Evolutionary conservation across 2,329 filamentous ascomycete genomes (phyloP).

Genomic region (Xylariomycetidae sp.): DNA sequence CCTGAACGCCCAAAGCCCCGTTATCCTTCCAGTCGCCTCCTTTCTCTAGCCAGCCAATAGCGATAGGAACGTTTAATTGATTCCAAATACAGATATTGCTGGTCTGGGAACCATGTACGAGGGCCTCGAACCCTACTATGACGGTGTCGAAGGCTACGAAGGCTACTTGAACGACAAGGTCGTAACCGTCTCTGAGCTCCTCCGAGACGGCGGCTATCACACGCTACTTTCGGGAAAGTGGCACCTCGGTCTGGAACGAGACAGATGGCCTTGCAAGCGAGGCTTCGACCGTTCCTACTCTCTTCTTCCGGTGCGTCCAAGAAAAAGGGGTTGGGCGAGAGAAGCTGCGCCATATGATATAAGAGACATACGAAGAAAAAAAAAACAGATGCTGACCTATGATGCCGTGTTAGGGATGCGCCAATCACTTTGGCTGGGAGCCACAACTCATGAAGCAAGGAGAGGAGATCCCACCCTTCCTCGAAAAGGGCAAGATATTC

Average conservation of each 20-base stretch:
- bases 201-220: slow-evolving; percentile 18
- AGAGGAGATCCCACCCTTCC: slow-evolving; percentile 5
- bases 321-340: too few species aligned
- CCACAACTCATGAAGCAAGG: slow-evolving; percentile 12
- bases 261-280: slow-evolving; percentile 44
- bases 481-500: slow-evolving; percentile 10
- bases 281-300: slow-evolving; percentile 52
- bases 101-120: slow-evolving; percentile 8
- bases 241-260: slow-evolving; percentile 27
- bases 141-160: slow-evolving; percentile 14
- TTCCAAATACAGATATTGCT: slow-evolving; percentile 9
- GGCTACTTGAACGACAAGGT: slow-evolving; percentile 24
- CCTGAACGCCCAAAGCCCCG: too few species aligned
- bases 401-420: slow-evolving; percentile 45
- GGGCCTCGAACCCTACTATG: slow-evolving; percentile 6
- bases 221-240: slow-evolving; percentile 16
- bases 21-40: not conserved
- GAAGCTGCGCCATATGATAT: too few species aligned
- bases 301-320: too few species aligned
- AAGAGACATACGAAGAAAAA: too few species aligned
- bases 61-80: slow-evolving; percentile 2
- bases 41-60: not conserved
- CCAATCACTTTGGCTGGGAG: slow-evolving; percentile 34
- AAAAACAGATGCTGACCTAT: too few species aligned
- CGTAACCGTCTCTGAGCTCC: slow-evolving; percentile 11